Base-by-base conservation (phyloP, 768 basidiomycete genomes). In the Podaxis sp. region DNA sequence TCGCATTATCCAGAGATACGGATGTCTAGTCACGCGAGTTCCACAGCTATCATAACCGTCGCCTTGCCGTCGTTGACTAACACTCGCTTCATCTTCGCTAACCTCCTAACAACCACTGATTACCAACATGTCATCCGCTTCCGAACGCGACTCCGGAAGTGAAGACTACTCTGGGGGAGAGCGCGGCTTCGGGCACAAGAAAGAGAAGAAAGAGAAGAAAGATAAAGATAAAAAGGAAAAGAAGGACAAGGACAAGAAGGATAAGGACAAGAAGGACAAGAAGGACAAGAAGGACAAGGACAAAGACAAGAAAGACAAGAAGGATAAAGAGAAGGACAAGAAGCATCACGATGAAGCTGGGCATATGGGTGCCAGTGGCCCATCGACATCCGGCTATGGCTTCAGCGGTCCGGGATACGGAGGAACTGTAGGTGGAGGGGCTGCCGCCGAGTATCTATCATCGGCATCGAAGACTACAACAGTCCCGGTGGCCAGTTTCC, bases 171-270 rank as follows among this genome's bases (percentile, higher is more conserved):
- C 33, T 33, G 33, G 29, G 9, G 63, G 36, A 11, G 15, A 61
- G 46, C 59, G 47, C 8, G 46, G 63, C 41, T 55, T 46, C 38
- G 37, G 40, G 15, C 25, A 36, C 13, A 33, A 52, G 53, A 62
- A 57, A 51, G 33, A 50, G 17, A 61, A 65, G 24, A 59, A 65
- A 49, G 60, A 68, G 51, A 61, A 63, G 27, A 67, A 69, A 29
- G 66, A 68, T 33, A 66, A 66, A 64, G 68, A 69, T 27, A 52
- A 69, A 27, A 68, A 69, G 36, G 68, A 68, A 41, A 66, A 69
- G 19, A 71, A 75, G 63, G 65, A 73, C 19, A 68, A 67, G 55
- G 63, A 71, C 41, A 68, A 72, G 61, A 66, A 70, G 49, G 64
- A 67, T 55, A 63, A 70, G 25, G 64, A 66, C n/a, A 65, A 71